A percentile compares a stretch with the other conserved stretches of the same genome.
Conservation (phyloP, 1,284 basidiomycete species). For the Pseudozyma tsukubaensis region DNA sequence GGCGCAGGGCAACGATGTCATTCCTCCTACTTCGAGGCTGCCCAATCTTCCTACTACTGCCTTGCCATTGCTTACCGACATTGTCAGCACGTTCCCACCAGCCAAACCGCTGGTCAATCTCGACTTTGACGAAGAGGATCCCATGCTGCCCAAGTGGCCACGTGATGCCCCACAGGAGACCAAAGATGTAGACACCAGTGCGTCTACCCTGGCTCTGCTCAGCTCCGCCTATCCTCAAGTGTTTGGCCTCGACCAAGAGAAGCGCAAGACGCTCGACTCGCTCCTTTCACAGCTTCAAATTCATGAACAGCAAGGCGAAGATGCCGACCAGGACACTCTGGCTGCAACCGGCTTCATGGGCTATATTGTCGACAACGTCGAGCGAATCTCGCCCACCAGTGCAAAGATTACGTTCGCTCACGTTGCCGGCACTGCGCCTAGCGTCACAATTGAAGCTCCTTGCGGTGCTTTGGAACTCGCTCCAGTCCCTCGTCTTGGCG, state of each 20-base stretch:
- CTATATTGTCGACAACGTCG: slow-evolving; percentile 48
- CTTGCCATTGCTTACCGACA: slow-evolving; percentile 58
- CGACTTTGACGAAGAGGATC: slow-evolving; percentile 32
- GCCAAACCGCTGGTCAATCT: slow-evolving; percentile 24
- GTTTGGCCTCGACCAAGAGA: slow-evolving; percentile 52
- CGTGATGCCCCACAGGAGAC: slow-evolving; percentile 22
- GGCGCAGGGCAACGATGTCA: slow-evolving; percentile 55
- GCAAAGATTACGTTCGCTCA: slow-evolving; percentile 61
- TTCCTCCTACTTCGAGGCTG: slow-evolving; percentile 60
- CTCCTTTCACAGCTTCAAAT: slow-evolving; percentile 59
- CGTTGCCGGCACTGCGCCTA: slow-evolving; percentile 16
- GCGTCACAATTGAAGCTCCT: slow-evolving; percentile 45
- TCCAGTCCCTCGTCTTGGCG: slow-evolving; percentile 50
- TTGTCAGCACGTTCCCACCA: slow-evolving; percentile 60
- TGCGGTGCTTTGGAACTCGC: slow-evolving; percentile 59
- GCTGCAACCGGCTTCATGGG: slow-evolving; percentile 61
- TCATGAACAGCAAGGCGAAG: slow-evolving; percentile 55
- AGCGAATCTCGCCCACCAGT: slow-evolving; percentile 32
- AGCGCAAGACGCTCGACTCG: slow-evolving; percentile 55
- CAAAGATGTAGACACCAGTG: slow-evolving; percentile 32
- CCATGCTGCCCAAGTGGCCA: slow-evolving; percentile 40
- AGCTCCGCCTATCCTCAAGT: slow-evolving; percentile 64
- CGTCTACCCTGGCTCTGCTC: slow-evolving; percentile 56
- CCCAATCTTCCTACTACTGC: slow-evolving; percentile 64
- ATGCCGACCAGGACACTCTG: slow-evolving; percentile 18